Percentiles rank a stretch among this genome's conserved stretches.
Conservation (phyloP, 2,329 filamentous ascomycete species). For the Pyricularia grisea region DNA sequence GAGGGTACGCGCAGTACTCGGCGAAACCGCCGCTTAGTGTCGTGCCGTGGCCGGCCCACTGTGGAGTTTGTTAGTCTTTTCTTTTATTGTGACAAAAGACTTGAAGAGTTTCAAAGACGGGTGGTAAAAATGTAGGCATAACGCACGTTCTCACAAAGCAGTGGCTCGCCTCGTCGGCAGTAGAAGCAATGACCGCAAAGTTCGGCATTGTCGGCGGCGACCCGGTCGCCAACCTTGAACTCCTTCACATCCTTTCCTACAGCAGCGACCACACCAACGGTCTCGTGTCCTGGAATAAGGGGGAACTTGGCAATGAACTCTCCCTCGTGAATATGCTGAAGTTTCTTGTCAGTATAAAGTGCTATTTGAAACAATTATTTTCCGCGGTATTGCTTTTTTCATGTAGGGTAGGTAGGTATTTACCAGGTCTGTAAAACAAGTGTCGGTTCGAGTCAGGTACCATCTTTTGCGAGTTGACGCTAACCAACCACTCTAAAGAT, state of each 20-base stretch:
- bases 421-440: conserved; percentile 23
- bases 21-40: conserved; percentile 63
- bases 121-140: background rate
- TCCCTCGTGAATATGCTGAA: conserved; percentile 53
- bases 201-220: conserved; percentile 55
- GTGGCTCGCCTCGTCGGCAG: conserved; percentile 56
- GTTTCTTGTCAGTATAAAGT: conserved; percentile 8
- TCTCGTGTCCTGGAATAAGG: conserved; percentile 59
- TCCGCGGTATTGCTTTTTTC: background rate
- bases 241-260: conserved; percentile 48
- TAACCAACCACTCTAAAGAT: background rate
- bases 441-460: background rate
- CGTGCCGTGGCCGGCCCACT: conserved; percentile 57
- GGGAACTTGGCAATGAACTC: conserved; percentile 58
- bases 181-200: conserved; percentile 66
- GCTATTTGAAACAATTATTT: background rate
- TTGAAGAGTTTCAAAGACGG: background rate
- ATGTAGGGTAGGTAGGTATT: too few species aligned
- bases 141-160: conserved; percentile 54
- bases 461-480: background rate
- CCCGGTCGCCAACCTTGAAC: conserved; percentile 53
- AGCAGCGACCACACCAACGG: conserved; percentile 54
- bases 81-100: too few species aligned
- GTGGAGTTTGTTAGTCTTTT: background rate
- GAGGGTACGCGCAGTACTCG: conserved; percentile 51